phyloP scores from a whole-genome alignment of 805 yeast species.

The Peterozyma xylosa region DNA sequence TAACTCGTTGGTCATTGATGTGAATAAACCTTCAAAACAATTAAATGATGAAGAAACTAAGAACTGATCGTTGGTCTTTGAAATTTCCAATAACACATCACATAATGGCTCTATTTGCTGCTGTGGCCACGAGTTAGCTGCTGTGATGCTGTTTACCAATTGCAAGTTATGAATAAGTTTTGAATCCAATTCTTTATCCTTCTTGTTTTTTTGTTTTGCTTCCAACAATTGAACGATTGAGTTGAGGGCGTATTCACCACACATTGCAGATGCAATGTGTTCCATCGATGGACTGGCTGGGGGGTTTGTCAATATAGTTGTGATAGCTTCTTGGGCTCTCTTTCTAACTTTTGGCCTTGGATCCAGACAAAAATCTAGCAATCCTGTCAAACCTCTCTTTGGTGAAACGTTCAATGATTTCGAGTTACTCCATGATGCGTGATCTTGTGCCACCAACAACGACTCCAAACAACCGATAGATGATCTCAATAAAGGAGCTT shows the following conservation, averaged over 20 bases:
- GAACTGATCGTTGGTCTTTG: conserved; percentile 79
- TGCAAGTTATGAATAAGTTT: conserved; percentile 71
- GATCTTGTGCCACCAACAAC: conserved; percentile 72
- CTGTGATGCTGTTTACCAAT: conserved; percentile 61
- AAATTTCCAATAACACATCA: conserved; percentile 65
- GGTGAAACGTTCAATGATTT: conserved; percentile 54
- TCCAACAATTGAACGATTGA: conserved; percentile 40
- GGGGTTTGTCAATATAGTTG: conserved; percentile 50
- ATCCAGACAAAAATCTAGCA: conserved; percentile 74
- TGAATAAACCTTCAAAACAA: conserved; percentile 77
- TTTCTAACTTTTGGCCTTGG: conserved; percentile 92
- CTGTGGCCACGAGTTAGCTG: conserved; percentile 79
- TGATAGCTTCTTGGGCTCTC: conserved; percentile 89
- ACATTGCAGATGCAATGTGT: conserved; percentile 68
- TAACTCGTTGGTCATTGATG: conserved; percentile 42
- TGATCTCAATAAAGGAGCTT: conserved; percentile 76
- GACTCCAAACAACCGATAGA: conserved; percentile 82
- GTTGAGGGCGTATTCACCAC: conserved; percentile 62
- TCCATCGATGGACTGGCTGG: conserved; percentile 73
- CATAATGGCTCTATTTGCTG: conserved; percentile 63
- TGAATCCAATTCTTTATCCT: conserved; percentile 44
- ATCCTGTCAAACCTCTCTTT: conserved; percentile 69
- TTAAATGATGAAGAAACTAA: conserved; percentile 75
- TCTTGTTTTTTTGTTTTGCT: conserved; percentile 25
- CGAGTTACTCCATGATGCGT: conserved; percentile 64